phyloP scores from a whole-genome alignment of 2,329 filamentous ascomycete genomes.

The Paracamarosporium sp. region DNA sequence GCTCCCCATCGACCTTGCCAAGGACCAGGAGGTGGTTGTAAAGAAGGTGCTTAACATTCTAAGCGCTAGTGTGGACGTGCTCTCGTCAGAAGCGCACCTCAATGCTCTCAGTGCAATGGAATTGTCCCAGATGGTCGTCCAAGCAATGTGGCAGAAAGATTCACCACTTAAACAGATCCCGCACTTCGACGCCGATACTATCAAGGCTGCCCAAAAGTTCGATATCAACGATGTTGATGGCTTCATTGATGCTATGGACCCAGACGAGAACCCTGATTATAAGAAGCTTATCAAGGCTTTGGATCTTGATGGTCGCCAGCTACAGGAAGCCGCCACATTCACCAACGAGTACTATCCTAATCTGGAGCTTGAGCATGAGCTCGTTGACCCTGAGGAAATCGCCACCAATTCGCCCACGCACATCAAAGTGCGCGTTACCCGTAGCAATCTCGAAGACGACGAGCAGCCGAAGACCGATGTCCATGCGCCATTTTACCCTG shows the following conservation, averaged over 20 bases:
- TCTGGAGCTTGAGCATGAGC: conserved; percentile 86
- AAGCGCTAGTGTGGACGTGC: conserved; percentile 90
- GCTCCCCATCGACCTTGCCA: conserved; percentile 90
- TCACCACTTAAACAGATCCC: conserved; percentile 97
- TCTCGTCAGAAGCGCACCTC: conserved; percentile 93
- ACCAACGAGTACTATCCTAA: conserved; percentile 97
- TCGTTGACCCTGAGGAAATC: conserved; percentile 81
- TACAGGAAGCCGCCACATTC: conserved; percentile 89
- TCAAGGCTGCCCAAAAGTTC: conserved; percentile 81
- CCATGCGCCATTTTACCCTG: conserved; percentile 93
- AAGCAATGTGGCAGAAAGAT: conserved; percentile 98
- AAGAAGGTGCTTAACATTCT: conserved; percentile 85
- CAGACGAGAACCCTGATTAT: conserved; percentile 87
- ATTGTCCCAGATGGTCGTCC: conserved; percentile 98
- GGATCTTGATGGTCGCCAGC: conserved; percentile 78
- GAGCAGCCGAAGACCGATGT: conserved; percentile 81
- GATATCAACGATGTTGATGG: conserved; percentile 93
- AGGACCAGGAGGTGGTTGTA: conserved; percentile 90
- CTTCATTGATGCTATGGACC: conserved; percentile 99
- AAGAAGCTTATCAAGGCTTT: conserved; percentile 77
- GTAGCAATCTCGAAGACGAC: conserved; percentile 73
- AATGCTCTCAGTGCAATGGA: conserved; percentile 99
- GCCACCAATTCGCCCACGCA: conserved; percentile 81
- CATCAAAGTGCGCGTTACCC: conserved; percentile 82
- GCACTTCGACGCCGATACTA: conserved; percentile 83